phyloP scores from a whole-genome alignment of 805 yeast species.

The Wickerhamomyces ciferrii region DNA sequence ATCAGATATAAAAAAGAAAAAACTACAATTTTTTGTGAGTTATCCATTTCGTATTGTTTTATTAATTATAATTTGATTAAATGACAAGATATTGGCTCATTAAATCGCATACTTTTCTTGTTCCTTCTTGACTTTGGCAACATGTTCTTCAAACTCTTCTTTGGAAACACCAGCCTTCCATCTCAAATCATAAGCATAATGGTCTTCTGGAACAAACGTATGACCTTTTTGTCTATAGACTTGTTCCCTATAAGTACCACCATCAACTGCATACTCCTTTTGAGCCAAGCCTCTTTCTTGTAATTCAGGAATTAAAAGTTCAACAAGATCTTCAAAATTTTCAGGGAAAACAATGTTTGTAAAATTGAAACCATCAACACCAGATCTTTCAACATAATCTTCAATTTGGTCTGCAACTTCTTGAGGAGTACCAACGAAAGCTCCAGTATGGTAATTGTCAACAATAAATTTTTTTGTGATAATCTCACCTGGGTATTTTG shows the following conservation, averaged over 20 bases:
- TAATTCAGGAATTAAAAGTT: constrained; percentile 27
- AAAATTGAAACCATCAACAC: constrained; percentile 35
- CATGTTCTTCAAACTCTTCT: constrained; percentile 19
- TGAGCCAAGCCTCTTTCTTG: constrained; percentile 26
- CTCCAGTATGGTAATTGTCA: constrained; percentile 11
- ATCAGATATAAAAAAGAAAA: too few species aligned
- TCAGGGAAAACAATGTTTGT: constrained; percentile 31
- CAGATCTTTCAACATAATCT: constrained; percentile 30
- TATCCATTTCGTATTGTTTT: too few species aligned
- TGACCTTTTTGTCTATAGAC: constrained; percentile 13
- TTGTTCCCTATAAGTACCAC: constrained; percentile 26
- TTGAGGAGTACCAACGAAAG: constrained; percentile 23
- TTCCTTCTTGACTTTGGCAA: background rate
- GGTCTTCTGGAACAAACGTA: constrained; percentile 7
- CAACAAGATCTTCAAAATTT: constrained; percentile 30
- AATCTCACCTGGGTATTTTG: constrained; percentile 7
- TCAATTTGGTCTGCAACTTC: constrained; percentile 33
- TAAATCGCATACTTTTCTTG: background rate
- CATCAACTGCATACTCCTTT: constrained; percentile 27
- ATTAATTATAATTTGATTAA: too few species aligned
- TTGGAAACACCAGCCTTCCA: constrained; percentile 17
- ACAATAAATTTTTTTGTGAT: constrained; percentile 14
- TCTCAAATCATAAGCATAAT: constrained; percentile 8
- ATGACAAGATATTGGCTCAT: too few species aligned
- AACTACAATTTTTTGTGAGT: too few species aligned